Conservation (phyloP, 441 rosid species). For the Populus trichocarpa region DNA sequence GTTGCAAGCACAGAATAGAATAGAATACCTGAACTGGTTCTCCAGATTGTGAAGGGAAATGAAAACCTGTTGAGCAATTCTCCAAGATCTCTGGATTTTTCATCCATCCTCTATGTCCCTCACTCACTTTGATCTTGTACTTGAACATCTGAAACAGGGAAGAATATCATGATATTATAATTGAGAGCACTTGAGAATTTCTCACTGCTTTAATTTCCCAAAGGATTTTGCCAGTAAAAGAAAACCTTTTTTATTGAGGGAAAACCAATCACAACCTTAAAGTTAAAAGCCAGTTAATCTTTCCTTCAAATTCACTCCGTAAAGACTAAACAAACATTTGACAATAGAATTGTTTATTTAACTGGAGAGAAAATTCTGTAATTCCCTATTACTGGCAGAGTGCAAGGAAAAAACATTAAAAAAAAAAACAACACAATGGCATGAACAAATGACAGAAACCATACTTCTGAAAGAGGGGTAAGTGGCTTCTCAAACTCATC, state of each 20-base stretch:
- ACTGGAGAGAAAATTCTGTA: background rate
- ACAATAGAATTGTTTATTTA: background rate
- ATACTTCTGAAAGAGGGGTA: slow-evolving; percentile 79
- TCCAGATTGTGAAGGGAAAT: slow-evolving; percentile 48
- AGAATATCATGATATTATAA: background rate
- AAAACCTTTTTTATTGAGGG: background rate
- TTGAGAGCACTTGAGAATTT: too few species aligned
- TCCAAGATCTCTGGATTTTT: slow-evolving; percentile 66
- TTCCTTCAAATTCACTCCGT: background rate
- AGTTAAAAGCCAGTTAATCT: background rate
- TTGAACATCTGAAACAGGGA: slow-evolving; percentile 58
- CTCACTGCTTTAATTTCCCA: background rate
- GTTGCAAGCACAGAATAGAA: slow-evolving; percentile 1
- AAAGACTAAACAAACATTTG: background rate
- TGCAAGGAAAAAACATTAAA: background rate
- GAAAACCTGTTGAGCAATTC: slow-evolving; percentile 81
- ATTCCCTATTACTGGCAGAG: background rate
- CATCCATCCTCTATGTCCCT: slow-evolving; percentile 86
- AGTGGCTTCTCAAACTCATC: slow-evolving; percentile 59
- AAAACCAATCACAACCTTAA: background rate
- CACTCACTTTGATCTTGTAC: slow-evolving; percentile 70
- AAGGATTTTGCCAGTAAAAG: background rate
- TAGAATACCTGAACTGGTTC: slow-evolving; percentile 42
- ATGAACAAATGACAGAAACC: background rate
- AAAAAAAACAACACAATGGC: background rate